Evolutionary conservation across 176 grass and related monocot species (phyloP), one percentile per base, ranked within the genome.

Genomic region (Areca catechu): DNA sequence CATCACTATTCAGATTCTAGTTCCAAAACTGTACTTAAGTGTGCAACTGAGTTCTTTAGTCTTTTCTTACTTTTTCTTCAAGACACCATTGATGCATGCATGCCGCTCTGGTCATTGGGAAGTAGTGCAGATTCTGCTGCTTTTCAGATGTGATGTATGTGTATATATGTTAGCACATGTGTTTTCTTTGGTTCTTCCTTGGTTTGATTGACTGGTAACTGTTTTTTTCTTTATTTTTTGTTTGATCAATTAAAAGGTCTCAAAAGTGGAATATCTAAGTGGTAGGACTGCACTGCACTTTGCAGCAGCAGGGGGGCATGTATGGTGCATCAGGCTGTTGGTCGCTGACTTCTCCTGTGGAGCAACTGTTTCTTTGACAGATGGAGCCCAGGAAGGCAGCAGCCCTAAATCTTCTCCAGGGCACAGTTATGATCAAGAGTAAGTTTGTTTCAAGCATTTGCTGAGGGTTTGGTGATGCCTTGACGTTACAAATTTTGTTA

Each of bases 51-150:
- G 20, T 65, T 67, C 19, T 20, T 25, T 3, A 22, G 27, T 67
- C 60, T 78, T 0, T 29, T 17, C 24, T 19, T 29, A 15, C 1
- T 18, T 65, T 2, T 54, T 19, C n/a, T 55, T 10, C 9, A 24
- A 97, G 93, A 97, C 93, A 56, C 65, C 87, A 14, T 49, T 97
- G 80, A 85, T 91, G 87, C 86, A 92, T 23, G 83, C 87, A n/a
- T 97, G 93, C 62, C 80, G 81, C 24, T 79, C 68, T 19, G 83
- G 93, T 4, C 81, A 86, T 54, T 97, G 83, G 87, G 77, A 91
- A 64, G 81, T 85, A 50, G 93, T 78, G 59, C 93, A 97, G 70
- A 63, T 66, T 68, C 68, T 91, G 28, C 72, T 91, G 16, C 74
- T 90, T 49, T 88, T 77, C 74, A 85, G 73, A 72, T 82, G 80